Base-by-base conservation (phyloP, 2,329 filamentous ascomycete species). In the Beauveria caledonica region DNA sequence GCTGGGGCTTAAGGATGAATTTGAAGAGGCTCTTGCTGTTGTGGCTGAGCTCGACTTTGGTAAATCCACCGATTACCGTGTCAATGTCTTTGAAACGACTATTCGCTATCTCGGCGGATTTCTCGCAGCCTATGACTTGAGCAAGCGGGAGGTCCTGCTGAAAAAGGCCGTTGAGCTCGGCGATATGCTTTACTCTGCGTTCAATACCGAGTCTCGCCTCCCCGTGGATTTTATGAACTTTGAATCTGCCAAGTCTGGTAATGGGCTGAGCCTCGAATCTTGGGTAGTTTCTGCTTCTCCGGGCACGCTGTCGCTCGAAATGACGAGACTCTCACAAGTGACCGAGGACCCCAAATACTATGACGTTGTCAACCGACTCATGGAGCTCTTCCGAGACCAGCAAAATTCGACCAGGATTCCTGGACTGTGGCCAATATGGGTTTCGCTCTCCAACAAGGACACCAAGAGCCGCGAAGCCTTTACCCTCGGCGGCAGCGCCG, bases 261-360 rank as follows among this genome's bases (percentile, higher is more conserved):
- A 66, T 0, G 72, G 71, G 0, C 64, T 77, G 11, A 40, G 58
- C 0, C 64, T 74, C 0, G 75, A 78, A 61, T 19, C 33, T 1
- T 65, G 61, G 1, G 76, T 80, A 5, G 75, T 78, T 15, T 74
- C 77, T 3, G 78, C 78, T 7, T 75, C 76, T 6, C 74, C 77
- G 1, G 89, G 88, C 6, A 89, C 86, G 5, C 75, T 92, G 54
- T 86, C 84, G 1, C 73, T 92, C 61, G 89, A 92, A 66, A 86
- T 92, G 70, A 89, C 87, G 15, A 80, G 86, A 17, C 74, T 92
- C 53, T 86, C 87, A 2, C 88, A 92, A 69, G 73, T 92, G 62
- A 92, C 89, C 0, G 85, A 84, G 33, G 80, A 92, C 62, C 73
- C 81, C 19, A 90, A 88, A 66, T 92, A 90, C 73, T 90, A 87